A percentile compares a stretch with the other conserved stretches of the same genome.
These are phyloP conservation scores for Fraxinus paxiana DNA, from an alignment of 305 asterid genomes.

Conservation along the genomic window DNA sequence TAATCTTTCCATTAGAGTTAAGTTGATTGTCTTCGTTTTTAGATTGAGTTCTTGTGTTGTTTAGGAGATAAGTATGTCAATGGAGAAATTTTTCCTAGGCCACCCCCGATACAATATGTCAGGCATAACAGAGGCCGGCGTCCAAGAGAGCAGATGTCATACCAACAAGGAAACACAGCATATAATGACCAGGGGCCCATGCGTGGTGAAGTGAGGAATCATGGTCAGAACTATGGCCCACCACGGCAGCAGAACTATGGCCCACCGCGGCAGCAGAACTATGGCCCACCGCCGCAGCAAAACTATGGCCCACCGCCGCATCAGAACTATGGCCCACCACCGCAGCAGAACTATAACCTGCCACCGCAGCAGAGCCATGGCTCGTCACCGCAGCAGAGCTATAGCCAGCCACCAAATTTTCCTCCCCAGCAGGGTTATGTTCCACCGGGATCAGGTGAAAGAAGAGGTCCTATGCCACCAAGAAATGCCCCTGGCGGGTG, in stretches of 20 bases:
- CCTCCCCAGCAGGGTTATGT: slow-evolving; percentile 32
- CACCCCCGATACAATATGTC: slow-evolving; percentile 67
- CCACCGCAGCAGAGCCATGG: slow-evolving; percentile 35
- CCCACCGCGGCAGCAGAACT: slow-evolving; percentile 37
- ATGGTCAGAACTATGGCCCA: slow-evolving; percentile 34
- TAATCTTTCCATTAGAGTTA: neutral
- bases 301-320: slow-evolving; percentile 26
- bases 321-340: slow-evolving; percentile 25
- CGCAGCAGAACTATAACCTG: slow-evolving; percentile 31
- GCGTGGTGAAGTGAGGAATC: slow-evolving; percentile 26
- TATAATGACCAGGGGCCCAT: slow-evolving; percentile 31
- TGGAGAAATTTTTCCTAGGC: slow-evolving; percentile 79
- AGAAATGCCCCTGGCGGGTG: slow-evolving; percentile 31
- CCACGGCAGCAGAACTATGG: slow-evolving; percentile 34
- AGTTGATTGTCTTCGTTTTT: neutral
- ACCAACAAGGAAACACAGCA: slow-evolving; percentile 21
- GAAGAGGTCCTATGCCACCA: slow-evolving; percentile 28
- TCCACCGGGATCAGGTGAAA: slow-evolving; percentile 33
- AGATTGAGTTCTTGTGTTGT: slow-evolving; percentile 9
- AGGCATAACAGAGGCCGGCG: slow-evolving; percentile 41
- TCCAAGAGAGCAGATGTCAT: slow-evolving; percentile 28
- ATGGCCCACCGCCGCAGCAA: slow-evolving; percentile 26
- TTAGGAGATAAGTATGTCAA: slow-evolving; percentile 89
- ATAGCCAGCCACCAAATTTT: slow-evolving; percentile 23
- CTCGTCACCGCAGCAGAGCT: slow-evolving; percentile 28